A percentile compares a stretch with the other conserved stretches of the same genome.
Conservation (phyloP, 1,139 yeast genomes). For the Taphrina wiesneri region DNA sequence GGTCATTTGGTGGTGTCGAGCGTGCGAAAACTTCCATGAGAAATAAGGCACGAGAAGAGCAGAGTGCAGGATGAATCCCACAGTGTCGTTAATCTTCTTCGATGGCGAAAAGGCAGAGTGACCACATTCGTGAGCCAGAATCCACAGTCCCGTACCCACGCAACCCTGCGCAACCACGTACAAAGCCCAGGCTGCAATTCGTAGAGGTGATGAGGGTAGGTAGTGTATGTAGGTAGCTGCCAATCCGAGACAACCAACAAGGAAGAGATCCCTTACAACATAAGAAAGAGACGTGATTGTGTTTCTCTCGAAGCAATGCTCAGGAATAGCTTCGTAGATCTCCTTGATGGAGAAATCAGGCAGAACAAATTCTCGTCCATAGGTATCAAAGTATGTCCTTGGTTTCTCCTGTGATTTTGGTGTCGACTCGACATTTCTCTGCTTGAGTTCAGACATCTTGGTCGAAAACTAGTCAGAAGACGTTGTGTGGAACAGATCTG, state of each 20-base stretch:
- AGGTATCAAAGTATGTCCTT: constrained; percentile 37
- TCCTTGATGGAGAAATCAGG: constrained; percentile 77
- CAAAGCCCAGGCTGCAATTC: constrained; percentile 61
- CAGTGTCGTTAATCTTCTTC: constrained; percentile 65
- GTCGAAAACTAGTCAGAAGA: too few species aligned
- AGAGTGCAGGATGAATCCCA: constrained; percentile 83
- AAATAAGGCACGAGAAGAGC: constrained; percentile 78
- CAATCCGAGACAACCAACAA: constrained; percentile 56
- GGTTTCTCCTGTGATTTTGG: constrained; percentile 9
- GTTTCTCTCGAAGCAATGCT: constrained; percentile 71
- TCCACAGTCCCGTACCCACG: constrained; percentile 79
- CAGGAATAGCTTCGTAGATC: constrained; percentile 69
- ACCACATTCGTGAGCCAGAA: constrained; percentile 88
- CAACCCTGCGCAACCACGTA: constrained; percentile 63
- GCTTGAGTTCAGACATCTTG: constrained; percentile 19
- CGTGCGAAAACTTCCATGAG: constrained; percentile 80
- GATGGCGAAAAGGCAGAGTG: constrained; percentile 81
- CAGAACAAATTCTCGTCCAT: constrained; percentile 66
- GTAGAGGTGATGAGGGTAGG: constrained; percentile 50
- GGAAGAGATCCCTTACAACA: constrained; percentile 63
- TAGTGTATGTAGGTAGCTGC: constrained; percentile 59
- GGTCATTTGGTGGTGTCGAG: constrained; percentile 85
- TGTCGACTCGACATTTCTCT: background rate
- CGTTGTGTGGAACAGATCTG: too few species aligned
- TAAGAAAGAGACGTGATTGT: constrained; percentile 59